phyloP scores from a whole-genome alignment of 768 basidiomycete species.

The Suillus luteus region DNA sequence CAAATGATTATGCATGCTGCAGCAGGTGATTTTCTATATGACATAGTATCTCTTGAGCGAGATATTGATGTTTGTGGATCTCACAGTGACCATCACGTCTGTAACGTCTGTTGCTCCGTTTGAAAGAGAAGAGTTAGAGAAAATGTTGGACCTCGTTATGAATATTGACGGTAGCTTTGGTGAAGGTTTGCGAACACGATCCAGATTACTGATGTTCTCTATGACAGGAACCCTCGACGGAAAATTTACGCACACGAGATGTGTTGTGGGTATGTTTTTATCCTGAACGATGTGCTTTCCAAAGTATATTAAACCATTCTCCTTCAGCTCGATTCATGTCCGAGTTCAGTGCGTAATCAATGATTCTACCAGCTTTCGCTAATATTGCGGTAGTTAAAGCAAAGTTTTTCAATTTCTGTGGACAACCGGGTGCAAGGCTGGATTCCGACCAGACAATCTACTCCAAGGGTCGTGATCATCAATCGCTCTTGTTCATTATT shows the following conservation, averaged over 20 bases:
- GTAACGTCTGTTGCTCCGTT: constrained; percentile 40
- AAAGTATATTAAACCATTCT: neutral
- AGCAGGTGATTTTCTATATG: constrained; percentile 27
- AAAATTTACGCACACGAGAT: neutral
- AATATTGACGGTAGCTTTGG: constrained; percentile 34
- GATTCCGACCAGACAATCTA: constrained; percentile 29
- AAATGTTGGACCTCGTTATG: constrained; percentile 35
- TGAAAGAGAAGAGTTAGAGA: constrained; percentile 36
- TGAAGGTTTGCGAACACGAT: neutral
- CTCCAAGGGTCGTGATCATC: neutral
- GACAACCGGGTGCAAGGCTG: constrained; percentile 39
- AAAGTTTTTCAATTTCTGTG: constrained; percentile 39
- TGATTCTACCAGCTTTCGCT: neutral
- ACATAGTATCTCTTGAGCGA: constrained; percentile 5
- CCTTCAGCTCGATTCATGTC: constrained; percentile 44
- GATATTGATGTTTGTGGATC: neutral
- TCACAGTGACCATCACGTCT: constrained; percentile 41
- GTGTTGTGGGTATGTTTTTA: constrained; percentile 2
- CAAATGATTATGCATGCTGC: constrained; percentile 5
- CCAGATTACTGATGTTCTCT: neutral
- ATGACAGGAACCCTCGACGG: constrained; percentile 1
- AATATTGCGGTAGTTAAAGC: constrained; percentile 22
- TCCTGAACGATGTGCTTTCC: neutral
- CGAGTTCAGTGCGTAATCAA: constrained; percentile 37
- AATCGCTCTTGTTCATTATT: constrained; percentile 37